These are phyloP conservation scores for Pezicula carpinea DNA, from an alignment of 2,329 filamentous ascomycete species.

Conservation along the genomic window DNA sequence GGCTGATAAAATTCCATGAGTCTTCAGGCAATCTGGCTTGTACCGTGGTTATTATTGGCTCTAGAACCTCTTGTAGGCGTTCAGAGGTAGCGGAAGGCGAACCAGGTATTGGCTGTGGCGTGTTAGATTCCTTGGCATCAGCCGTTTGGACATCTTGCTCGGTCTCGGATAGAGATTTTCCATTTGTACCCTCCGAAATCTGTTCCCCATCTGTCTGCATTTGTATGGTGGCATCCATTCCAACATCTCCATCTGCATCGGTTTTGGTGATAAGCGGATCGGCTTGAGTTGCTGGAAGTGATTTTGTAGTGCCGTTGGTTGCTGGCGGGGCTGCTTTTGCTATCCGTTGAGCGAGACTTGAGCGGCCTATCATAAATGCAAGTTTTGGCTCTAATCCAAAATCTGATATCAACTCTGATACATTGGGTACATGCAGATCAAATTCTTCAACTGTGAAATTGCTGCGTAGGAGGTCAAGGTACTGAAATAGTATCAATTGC, in stretches of 20 bases:
- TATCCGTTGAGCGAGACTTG: constrained; percentile 66
- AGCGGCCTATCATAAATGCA: constrained; percentile 79
- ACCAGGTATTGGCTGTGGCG: constrained; percentile 22
- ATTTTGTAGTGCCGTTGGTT: constrained; percentile 19
- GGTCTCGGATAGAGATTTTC: constrained; percentile 8
- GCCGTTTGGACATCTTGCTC: constrained; percentile 36
- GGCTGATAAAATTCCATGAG: constrained; percentile 65
- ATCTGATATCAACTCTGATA: constrained; percentile 68
- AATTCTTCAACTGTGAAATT: constrained; percentile 75
- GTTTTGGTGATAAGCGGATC: constrained; percentile 12
- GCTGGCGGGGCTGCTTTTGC: constrained; percentile 15
- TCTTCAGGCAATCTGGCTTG: constrained; percentile 55
- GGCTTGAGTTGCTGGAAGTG: constrained; percentile 2
- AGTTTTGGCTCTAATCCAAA: constrained; percentile 76
- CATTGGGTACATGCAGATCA: constrained; percentile 69
- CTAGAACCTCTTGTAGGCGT: constrained; percentile 62
- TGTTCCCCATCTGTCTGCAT: constrained; percentile 10
- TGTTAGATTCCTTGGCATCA: constrained; percentile 25
- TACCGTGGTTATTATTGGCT: constrained; percentile 68
- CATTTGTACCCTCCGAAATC: constrained; percentile 10
- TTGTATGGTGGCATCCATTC: constrained; percentile 17
- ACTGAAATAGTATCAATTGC: constrained; percentile 79
- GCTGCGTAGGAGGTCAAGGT: constrained; percentile 80
- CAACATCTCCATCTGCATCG: constrained; percentile 54
- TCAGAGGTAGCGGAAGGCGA: constrained; percentile 39